Base-by-base conservation (phyloP, 116 monocot genomes). In the Posidonia oceanica region DNA sequence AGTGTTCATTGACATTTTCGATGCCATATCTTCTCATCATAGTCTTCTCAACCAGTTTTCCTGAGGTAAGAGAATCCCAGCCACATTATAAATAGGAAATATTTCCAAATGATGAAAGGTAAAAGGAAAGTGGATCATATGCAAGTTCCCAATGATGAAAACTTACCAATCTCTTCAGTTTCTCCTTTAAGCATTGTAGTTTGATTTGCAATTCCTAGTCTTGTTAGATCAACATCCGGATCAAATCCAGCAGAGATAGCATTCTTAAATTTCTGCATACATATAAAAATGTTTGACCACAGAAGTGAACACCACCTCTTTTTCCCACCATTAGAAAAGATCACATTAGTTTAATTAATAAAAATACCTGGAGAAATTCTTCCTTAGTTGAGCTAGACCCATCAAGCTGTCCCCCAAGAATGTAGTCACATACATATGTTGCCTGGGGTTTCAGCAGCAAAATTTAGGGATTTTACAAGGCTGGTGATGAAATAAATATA, bases 151-250 rank as follows among this genome's bases (percentile, higher is more conserved):
- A 58, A 58, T 58, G 16, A 58, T 3, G 17, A 58, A 8, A 10
- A 37, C 71, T 55, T 41, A 94, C 94, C 94, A 67, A 94, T 94
- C 37, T 91, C 87, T 80, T 97, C 91, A 71, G 96, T 97, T 82
- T 97, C 96, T 40, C 92, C 89, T 86, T 91, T 97, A 42, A 97
- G 89, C 96, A 97, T 97, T 75, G 96, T 97, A 54, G 96, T 97
- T 82, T 97, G 96, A 79, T 97, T 97, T 56, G 96, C 96, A 83
- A 97, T 91, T 18, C 96, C 96, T 69, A 86, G 61, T 87, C 85
- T 87, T 17, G 73, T 66, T 64, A 97, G 70, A 77, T 97, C 96
- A 64, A 77, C 71, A 64, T 97, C 92, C 60, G 96, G 96, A 77
- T 97, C 96, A 85, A 97, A 97, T 71, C 89, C 96, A 12, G 72